Conservation (phyloP, 176 grass and related monocot genomes). For the Dendrocalamus sinicus region DNA sequence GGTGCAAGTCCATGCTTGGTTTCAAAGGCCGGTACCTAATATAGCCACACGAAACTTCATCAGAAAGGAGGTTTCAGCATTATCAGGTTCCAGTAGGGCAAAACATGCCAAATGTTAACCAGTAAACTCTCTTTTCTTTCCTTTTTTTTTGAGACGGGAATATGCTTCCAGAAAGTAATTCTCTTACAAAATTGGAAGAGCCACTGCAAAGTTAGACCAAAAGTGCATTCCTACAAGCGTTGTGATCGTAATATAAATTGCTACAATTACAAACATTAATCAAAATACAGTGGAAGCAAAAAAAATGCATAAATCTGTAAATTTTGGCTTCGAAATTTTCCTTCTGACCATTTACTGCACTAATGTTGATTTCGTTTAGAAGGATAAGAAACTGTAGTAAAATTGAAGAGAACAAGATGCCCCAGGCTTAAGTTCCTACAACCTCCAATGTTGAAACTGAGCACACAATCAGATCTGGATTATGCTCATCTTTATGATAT, state of each 20-base stretch:
- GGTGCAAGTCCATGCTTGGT: slow-evolving; percentile 75
- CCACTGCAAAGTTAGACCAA: slow-evolving; percentile 30
- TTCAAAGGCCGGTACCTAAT: slow-evolving; percentile 78
- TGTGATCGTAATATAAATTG: background rate
- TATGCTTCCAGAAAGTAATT: background rate
- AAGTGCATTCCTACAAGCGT: background rate
- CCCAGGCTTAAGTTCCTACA: slow-evolving; percentile 11
- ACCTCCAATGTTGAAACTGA: background rate
- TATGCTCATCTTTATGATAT: background rate
- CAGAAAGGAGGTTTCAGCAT: background rate
- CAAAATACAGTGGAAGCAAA: background rate
- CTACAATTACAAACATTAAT: background rate
- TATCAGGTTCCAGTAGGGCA: background rate
- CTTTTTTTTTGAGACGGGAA: background rate
- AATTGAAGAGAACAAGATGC: background rate
- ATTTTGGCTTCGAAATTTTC: background rate
- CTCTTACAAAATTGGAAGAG: background rate
- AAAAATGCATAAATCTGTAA: background rate
- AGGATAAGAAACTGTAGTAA: background rate
- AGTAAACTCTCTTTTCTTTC: background rate
- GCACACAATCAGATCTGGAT: background rate
- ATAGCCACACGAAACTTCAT: slow-evolving; percentile 38
- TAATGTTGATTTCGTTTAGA: background rate
- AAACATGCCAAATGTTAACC: background rate
- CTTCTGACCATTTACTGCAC: background rate